Conservation (phyloP, 441 rosid species). For the Gossypium schwendimanii region DNA sequence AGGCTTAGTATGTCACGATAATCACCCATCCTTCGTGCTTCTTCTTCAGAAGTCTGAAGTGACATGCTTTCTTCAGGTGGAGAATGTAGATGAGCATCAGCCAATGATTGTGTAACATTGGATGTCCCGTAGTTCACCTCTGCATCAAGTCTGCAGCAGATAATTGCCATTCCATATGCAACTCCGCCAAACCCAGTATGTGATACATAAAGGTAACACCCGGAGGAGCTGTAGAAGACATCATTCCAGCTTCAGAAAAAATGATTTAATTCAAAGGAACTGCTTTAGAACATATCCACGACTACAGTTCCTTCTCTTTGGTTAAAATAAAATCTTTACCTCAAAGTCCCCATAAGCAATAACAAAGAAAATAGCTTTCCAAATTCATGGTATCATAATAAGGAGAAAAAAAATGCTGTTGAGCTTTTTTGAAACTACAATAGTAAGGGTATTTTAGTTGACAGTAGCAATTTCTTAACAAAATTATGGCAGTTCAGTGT, state of each 20-base stretch:
- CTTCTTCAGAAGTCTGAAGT: slow-evolving; percentile 59
- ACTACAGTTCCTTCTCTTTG: neutral
- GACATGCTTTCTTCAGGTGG: slow-evolving; percentile 39
- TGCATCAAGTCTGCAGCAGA: slow-evolving; percentile 66
- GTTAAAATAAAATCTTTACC: neutral
- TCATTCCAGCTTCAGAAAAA: neutral
- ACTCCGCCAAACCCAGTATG: slow-evolving; percentile 96
- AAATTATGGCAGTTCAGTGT: neutral
- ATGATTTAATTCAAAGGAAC: neutral
- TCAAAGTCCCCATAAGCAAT: neutral
- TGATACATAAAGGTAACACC: slow-evolving; percentile 80
- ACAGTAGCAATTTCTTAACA: neutral
- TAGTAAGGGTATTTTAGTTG: neutral
- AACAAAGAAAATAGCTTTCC: neutral
- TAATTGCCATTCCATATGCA: slow-evolving; percentile 89
- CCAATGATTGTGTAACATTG: slow-evolving; percentile 23
- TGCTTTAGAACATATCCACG: neutral
- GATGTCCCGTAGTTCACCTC: slow-evolving; percentile 34
- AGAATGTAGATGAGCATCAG: slow-evolving; percentile 23
- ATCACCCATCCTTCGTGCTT: slow-evolving; percentile 81
- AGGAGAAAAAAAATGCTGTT: neutral
- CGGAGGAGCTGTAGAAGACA: slow-evolving; percentile 42
- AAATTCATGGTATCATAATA: neutral
- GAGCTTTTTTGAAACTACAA: neutral
- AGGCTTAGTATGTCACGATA: slow-evolving; percentile 94